Evolutionary conservation across 345 rosid species (phyloP), one percentile per base, ranked within the genome.

Genomic region (Jatropha curcas): DNA sequence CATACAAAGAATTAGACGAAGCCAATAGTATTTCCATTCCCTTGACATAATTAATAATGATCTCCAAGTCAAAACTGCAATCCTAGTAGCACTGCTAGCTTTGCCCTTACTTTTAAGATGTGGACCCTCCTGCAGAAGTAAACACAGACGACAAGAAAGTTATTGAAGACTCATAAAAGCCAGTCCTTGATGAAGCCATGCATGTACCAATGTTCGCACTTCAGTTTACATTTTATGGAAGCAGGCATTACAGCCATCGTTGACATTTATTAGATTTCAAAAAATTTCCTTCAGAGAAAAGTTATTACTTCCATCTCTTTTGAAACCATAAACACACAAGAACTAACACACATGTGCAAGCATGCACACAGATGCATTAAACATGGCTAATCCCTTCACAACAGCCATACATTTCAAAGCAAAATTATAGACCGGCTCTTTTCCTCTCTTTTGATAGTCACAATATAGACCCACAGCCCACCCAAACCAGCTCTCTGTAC

Each of bases 1-100:
- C 93, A 91, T 90, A 74, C 73, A 91, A 58, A 95, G 92, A 83
- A 93, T 82, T 71, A 95, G 90, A 5, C 99, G 88, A 74, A 95
- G 90, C 99, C 99, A 95, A 80, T 91, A 92, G 85, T 95, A 92
- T 77, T 91, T 91, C 99, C 98, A 95, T 77, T 95, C 99, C 70
- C 98, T 90, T 4, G 99, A 95, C 98, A 92, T 95, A 64, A 92
- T 88, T 74, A 92, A 82, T 71, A 95, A 81, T 12, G 99, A 92
- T 83, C 99, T 87, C 99, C 99, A 95, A 24, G 97, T 95, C 81
- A 95, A 83, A 35, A 95, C 97, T 13, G 96, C 97, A 81, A 95
- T 82, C 76, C 88, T 86, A 70, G 94, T 95, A 56, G 88, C 89
- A 80, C 71, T 71, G 71, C 96, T 74, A 35, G 98, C 92, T 79